Conservation (phyloP, 2,329 filamentous ascomycete genomes). For the Trichoderma pleuroti region DNA sequence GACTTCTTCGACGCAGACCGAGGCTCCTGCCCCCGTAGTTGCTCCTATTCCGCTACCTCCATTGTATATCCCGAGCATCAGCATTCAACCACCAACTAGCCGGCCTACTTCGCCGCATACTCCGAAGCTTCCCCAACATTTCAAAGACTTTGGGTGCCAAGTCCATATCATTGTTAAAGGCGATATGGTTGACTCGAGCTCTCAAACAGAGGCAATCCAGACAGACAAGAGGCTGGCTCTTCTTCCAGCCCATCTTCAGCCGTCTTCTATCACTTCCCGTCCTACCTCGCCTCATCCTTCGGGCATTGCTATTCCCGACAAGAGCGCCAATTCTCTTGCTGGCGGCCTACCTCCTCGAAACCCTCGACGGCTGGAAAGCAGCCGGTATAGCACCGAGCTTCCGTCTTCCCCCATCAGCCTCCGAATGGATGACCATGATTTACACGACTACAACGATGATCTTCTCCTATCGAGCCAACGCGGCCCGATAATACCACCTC, state of each 20-base stretch:
- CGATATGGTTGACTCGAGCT: constrained; percentile 34
- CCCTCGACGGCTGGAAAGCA: constrained; percentile 51
- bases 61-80: constrained; percentile 75
- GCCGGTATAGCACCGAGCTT: constrained; percentile 45
- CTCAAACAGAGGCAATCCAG: constrained; percentile 90
- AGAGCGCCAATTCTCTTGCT: constrained; percentile 51
- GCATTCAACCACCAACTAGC: constrained; percentile 83
- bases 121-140: constrained; percentile 72
- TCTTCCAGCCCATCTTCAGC: constrained; percentile 73
- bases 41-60: constrained; percentile 36
- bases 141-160: constrained; percentile 80
- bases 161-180: constrained; percentile 44
- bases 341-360: constrained; percentile 57
- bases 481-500: constrained; percentile 62
- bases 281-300: constrained; percentile 52
- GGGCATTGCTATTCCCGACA: constrained; percentile 29
- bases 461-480: constrained; percentile 63
- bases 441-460: constrained; percentile 70
- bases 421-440: constrained; percentile 38
- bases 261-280: constrained; percentile 66
- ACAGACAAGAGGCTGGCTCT: constrained; percentile 73
- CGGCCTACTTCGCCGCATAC: constrained; percentile 75
- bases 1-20: constrained; percentile 62
- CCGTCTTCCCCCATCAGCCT: constrained; percentile 46
- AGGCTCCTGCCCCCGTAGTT: constrained; percentile 23